phyloP scores from a whole-genome alignment of 768 basidiomycete species.

The Leccinum subtestaceum region DNA sequence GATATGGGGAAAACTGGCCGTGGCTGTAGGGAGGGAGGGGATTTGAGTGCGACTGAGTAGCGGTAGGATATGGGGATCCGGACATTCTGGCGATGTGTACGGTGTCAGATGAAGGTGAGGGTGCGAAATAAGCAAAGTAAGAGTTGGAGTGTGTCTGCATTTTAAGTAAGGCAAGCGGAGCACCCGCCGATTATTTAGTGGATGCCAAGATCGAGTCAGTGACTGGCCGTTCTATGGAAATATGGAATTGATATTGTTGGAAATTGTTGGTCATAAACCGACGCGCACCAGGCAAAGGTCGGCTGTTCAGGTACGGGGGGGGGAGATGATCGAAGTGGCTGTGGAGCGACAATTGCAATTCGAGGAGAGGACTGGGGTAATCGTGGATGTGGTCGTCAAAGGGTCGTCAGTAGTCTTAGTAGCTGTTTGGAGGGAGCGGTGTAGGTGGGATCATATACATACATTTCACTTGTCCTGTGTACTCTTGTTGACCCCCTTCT shows the following conservation, averaged over 20 bases:
- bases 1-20: slow-evolving; percentile 25
- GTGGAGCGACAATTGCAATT: slow-evolving; percentile 33
- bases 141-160: slow-evolving; percentile 26
- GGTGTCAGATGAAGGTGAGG: slow-evolving; percentile 17
- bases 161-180: slow-evolving; percentile 24
- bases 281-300: slow-evolving; percentile 30
- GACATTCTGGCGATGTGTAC: slow-evolving; percentile 23
- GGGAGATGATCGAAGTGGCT: slow-evolving; percentile 34
- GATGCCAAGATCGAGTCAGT: slow-evolving; percentile 18
- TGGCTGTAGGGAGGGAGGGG: slow-evolving; percentile 13
- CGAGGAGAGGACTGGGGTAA: not conserved
- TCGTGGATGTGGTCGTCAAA: slow-evolving; percentile 26
- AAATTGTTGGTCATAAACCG: slow-evolving; percentile 35
- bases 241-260: slow-evolving; percentile 36
- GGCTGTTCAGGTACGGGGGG: slow-evolving; percentile 29
- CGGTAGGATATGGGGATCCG: slow-evolving; percentile 20
- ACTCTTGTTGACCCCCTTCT: slow-evolving; percentile 28
- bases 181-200: slow-evolving; percentile 16
- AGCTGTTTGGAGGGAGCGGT: not conserved
- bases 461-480: slow-evolving; percentile 26
- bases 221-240: slow-evolving; percentile 30
- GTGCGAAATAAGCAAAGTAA: slow-evolving; percentile 23
- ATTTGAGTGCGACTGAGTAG: slow-evolving; percentile 20
- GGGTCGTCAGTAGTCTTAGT: slow-evolving; percentile 25
- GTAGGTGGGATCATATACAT: slow-evolving; percentile 19